Base-by-base conservation (phyloP, 1,284 basidiomycete species). In the Trichosporon inkin region DNA sequence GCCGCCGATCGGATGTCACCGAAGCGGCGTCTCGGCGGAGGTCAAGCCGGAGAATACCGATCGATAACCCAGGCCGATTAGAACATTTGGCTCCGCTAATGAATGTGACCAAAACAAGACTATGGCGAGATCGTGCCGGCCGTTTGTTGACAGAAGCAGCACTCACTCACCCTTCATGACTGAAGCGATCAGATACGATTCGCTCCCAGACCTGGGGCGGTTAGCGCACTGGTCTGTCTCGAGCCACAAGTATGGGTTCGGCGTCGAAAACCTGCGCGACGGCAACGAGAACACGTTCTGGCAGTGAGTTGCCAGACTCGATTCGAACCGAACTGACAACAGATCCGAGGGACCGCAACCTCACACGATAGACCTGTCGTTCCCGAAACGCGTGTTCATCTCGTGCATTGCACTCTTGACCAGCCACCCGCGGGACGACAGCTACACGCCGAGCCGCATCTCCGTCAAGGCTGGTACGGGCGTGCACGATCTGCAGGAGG, bases 291-390 rank as follows among this genome's bases (percentile, higher is more conserved):
- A 90, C 41, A 97, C 93, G 0, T 94, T 98, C 69, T 99, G 96
- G 96, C 96, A 99, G 93, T 98, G 78, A 74, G 92, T 84, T 53
- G 40, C 57, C 8, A 4, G 10, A 22, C 11, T 20, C 19, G 39
- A 1, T 47, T 24, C 24, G 11, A 3, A 3, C 11, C 41, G 35
- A 38, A 32, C 60, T 59, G 55, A 56, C 55, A 60, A 16, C 74
- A 98, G 95, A 75, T 95, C 92, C 6, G 96, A 99, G 73, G 96
- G 96, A 0, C 90, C 92, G 0, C 96, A 98, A 72, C 96, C 96
- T 2, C 96, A 99, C 79, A 88, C 89, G 62, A 91, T 99, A 71
- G 95, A 92, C 6, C 83, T 97, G 57, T 90, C 95, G 71, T 99
- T 99, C 74, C 87, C 92, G 10, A 85, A 88, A 58, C 90, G 93